Base-by-base conservation (phyloP, 805 yeast genomes). In the Lipomyces sp. region DNA sequence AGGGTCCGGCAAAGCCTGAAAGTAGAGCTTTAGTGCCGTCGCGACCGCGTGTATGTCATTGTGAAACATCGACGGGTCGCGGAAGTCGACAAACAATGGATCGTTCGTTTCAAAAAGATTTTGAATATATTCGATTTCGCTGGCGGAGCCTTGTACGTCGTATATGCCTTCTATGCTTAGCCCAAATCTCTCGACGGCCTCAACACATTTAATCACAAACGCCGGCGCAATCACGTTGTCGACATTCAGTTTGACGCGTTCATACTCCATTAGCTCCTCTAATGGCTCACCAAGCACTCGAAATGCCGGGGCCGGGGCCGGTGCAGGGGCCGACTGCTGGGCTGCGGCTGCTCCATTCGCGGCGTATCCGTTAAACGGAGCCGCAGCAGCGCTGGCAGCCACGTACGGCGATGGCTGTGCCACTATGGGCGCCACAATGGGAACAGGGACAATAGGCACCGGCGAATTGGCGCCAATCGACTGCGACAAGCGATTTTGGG, bases 1-100 rank as follows among this genome's bases (percentile, higher is more conserved):
- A 6, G 96, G 95, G 58, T 86, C 95, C 0, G 98, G 98, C 45
- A 93, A 74, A 35, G 82, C 80, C 1, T 86, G 75, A 68, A 93
- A 93, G 67, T 86, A 93, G 43, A 81, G 77, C 70, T 93, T 93
- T 47, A 91, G 70, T 28, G 93, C 74, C 1, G 95, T 84, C 0
- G 96, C 95, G n/a, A 93, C 86, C 45, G 86, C 77, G 67, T 83
- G 87, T 21, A 91, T 80, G 62, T 93, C 96, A 61, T 89, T 93
- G 18, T 83, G 74, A 38, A 83, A 72, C 44, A 77, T 71, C 16
- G 73, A 72, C 1, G 85, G 79, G 54, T 78, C 74, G 10, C 76
- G 75, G 28, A 83, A 74, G 48, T 71, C 74, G 3, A 84, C 76
- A 42, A 95, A 91, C 63, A 90, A 88, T 11, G 62, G 53, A 46